Evolutionary conservation across 2,329 filamentous ascomycete genomes (phyloP), one percentile per base, ranked within the genome.

Genomic region (Claviceps sp.): DNA sequence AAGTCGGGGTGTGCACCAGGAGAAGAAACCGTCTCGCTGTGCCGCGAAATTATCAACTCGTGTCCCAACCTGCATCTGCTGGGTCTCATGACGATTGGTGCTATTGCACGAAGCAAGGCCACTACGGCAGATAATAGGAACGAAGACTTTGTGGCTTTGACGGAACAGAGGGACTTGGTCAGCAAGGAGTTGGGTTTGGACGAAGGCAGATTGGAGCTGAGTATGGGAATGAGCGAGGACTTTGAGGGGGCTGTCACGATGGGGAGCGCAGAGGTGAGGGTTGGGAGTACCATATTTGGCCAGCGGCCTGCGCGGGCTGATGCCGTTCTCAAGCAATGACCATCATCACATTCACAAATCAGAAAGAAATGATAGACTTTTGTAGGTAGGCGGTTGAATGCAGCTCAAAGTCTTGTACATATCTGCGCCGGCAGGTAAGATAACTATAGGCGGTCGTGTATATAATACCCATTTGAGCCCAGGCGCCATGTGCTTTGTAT

Each of bases 181-280:
- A 78, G 75, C 2, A 63, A 70, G 62, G 84, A 71, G 54, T 60
- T 73, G 20, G 63, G 62, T 1, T 51, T 71, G 48, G 65, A 73
- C 16, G 69, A 72, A n/a, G 75, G 76, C 55, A 57, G 54, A n/a
- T 65, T 96, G 60, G 89, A 96, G 72, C 67, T 97, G 68, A 96
- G 90, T 68, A 98, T 98, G 91, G 91, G 91, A 6, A 98, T 98
- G 93, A 96, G 89, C 65, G 82, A 88, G 62, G 93, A 98, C 67
- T 98, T 91, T 66, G 90, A 95, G 72, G 86, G 84, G 7, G 93
- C 93, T 0, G 84, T 97, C 62, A 70, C 68, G 13, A 72, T 88
- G 72, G 93, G 93, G 0, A 96, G 90, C 69, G 77, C 81, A 59
- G 89, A 97, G 74, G 90, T 98, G 5, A 78, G 93, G 53, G 81